phyloP scores from a whole-genome alignment of 1,139 yeast genomes.

The Candida freyschussii region DNA sequence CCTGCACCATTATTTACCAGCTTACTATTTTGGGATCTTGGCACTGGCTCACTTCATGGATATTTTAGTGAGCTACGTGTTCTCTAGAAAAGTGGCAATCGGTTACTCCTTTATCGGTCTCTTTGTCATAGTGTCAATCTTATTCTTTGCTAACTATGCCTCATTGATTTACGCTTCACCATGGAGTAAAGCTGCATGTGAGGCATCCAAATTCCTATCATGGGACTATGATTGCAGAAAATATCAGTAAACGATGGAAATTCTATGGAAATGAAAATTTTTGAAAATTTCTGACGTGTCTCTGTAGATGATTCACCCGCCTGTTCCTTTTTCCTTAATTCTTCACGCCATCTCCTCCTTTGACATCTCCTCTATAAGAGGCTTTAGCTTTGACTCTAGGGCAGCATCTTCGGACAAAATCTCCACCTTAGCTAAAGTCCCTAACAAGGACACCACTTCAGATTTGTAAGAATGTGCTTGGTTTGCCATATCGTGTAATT shows the following conservation, averaged over 20 bases:
- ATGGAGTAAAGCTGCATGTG: constrained; percentile 74
- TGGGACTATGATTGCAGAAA: constrained; percentile 87
- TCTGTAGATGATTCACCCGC: too few relatives aligned
- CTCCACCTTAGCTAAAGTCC: constrained; percentile 3
- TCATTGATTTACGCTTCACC: constrained; percentile 76
- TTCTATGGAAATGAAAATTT: too few relatives aligned
- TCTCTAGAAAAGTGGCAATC: constrained; percentile 36
- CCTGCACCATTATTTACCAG: constrained; percentile 89
- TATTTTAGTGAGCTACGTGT: constrained; percentile 46
- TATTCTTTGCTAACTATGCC: constrained; percentile 59
- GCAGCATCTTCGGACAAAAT: constrained; percentile 2
- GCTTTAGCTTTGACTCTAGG: constrained; percentile 5
- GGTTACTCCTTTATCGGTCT: constrained; percentile 41
- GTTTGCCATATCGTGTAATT: constrained; percentile 26
- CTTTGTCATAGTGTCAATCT: constrained; percentile 47
- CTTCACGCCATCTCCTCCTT: too few relatives aligned
- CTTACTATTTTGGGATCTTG: constrained; percentile 82
- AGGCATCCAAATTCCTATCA: constrained; percentile 50
- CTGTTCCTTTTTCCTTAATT: too few relatives aligned
- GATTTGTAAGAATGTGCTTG: constrained; percentile 22
- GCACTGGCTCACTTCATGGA: constrained; percentile 83
- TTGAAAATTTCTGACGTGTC: too few relatives aligned
- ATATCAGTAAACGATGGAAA: too few relatives aligned
- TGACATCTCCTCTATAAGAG: constrained; percentile 5
- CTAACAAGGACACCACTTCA: constrained; percentile 14